Evolutionary conservation across 176 grass and related monocot genomes (phyloP), one percentile per base, ranked within the genome.

Genomic region (Oryza rufipogon): DNA sequence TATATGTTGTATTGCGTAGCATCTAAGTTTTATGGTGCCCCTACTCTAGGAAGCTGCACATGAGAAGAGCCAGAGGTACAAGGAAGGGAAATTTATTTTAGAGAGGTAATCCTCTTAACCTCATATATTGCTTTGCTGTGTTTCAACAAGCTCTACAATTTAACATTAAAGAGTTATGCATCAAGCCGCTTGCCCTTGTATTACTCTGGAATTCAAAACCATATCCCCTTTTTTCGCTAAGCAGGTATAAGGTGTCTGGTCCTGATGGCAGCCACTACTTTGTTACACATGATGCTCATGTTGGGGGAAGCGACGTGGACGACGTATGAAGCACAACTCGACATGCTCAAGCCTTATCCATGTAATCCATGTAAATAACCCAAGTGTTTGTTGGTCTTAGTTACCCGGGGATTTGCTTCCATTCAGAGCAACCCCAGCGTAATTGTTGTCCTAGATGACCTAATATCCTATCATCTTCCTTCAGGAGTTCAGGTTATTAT

Each of bases 51-150:
- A 79, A 67, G 70, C 90, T 81, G 93, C 97, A 33, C 86, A 92
- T 68, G 93, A 96, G 10, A 96, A 99, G 84, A 33, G 1, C 70
- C 93, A 99, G 86, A 96, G 89, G 90, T 99, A 99, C 90, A 99
- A 99, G 82, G 96, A 99, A 94, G 93, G 97, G 14, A 99, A 99
- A 84, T 94, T 92, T 73, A 93, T 99, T 78, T 84, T 99, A 68
- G 96, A 99, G 84, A 99, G 97, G 97, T 99, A 71, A 76, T 68
- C 33, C 7, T 51, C 41, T 75, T 56, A 58, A 34, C 64, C 41
- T 48, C 84, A 6, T 72, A 7, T 78, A 44, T 47, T 22, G 1
- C 1, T 54, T 71, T 75, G 23, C 71, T 84, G 60, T 83, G n/a
- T 70, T 83, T 44, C 75, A 85, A 66, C 12, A 66, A 71, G 72